Evolutionary conservation across 2,329 filamentous ascomycete genomes (phyloP).

Genomic region (Aurifilum marmelostoma): DNA sequence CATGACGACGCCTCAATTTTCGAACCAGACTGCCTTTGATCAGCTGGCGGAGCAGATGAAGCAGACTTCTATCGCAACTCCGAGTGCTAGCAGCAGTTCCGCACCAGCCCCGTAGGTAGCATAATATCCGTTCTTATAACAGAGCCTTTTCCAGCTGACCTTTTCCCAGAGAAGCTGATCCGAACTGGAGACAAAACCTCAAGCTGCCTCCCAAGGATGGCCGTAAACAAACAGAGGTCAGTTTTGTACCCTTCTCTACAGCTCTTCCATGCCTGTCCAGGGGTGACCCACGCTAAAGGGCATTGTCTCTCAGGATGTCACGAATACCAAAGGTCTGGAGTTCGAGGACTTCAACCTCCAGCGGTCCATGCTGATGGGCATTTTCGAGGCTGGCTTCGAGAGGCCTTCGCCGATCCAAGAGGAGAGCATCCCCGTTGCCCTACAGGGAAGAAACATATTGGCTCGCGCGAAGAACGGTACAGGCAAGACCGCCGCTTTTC

Average conservation of each 20-base stretch:
- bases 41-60: slow-evolving; percentile 29
- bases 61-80: slow-evolving; percentile 18
- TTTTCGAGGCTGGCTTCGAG: slow-evolving; percentile 98
- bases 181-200: slow-evolving; percentile 75
- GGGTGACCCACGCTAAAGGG: slow-evolving; percentile 9
- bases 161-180: slow-evolving; percentile 53
- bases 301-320: slow-evolving; percentile 84
- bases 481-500: slow-evolving; percentile 96
- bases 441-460: slow-evolving; percentile 93
- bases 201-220: slow-evolving; percentile 75
- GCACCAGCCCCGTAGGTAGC: slow-evolving; percentile 7
- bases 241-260: slow-evolving; percentile 27
- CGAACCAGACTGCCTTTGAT: slow-evolving; percentile 23
- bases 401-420: slow-evolving; percentile 99
- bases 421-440: slow-evolving; percentile 95
- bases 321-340: slow-evolving; percentile 94
- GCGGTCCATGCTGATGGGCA: slow-evolving; percentile 95
- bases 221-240: slow-evolving; percentile 80
- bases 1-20: slow-evolving; percentile 21
- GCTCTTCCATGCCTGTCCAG: not conserved
- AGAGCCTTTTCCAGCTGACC: slow-evolving; percentile 36
- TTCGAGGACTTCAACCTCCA: slow-evolving; percentile 98
- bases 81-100: slow-evolving; percentile 13
- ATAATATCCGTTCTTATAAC: not conserved
- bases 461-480: slow-evolving; percentile 98